Evolutionary conservation across 2,329 filamentous ascomycete species (phyloP), one percentile per base, ranked within the genome.

Genomic region (Saccharata proteae): DNA sequence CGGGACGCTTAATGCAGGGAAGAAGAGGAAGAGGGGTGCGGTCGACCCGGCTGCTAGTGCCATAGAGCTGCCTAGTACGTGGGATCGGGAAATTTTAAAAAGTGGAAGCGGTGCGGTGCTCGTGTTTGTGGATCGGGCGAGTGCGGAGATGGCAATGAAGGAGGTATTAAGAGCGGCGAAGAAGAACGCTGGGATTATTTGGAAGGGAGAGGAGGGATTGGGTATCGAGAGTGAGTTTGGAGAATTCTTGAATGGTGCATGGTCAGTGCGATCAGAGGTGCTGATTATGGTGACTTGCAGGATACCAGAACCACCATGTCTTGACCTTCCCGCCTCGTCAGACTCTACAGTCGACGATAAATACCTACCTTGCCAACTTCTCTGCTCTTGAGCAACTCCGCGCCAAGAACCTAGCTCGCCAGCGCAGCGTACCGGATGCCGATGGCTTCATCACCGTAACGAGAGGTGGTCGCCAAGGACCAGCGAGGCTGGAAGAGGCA

Each of bases 391-490:
- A 82, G 65, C 59, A 80, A 70, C 65, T 74, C 55, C 58, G 77
- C 65, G 56, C 77, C 64, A 43, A 68, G 48, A 41, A 76, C 62
- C 59, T 67, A 64, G 49, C 79, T 59, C 50, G 70, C 34, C 62
- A 78, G 38, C 74, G 82, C 38, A 78, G 80, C 43, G 77, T 84
- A 46, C 84, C 88, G 0, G 90, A 98, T 54, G 86, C 84, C 48
- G 90, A 98, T 54, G 90, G 90, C 2, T 98, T 98, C 52, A 71
- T 96, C 29, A 96, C 86, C 3, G 90, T 98, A 15, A 80, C 77
- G 2, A 71, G 81, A 33, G 85, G 85, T 16, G 80, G 81, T 22
- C 67, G 69, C 37, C 67, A 67, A 5, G 80, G 78, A n/a, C 76
- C 82, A 1, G 85, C 81, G 2, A 71, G 77, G 33, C 68, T 75